A percentile compares a stretch with the other conserved stretches of the same genome.
These are phyloP conservation scores for Elsinoe ampelina DNA, from an alignment of 2,329 filamentous ascomycete genomes.

Conservation along the genomic window DNA sequence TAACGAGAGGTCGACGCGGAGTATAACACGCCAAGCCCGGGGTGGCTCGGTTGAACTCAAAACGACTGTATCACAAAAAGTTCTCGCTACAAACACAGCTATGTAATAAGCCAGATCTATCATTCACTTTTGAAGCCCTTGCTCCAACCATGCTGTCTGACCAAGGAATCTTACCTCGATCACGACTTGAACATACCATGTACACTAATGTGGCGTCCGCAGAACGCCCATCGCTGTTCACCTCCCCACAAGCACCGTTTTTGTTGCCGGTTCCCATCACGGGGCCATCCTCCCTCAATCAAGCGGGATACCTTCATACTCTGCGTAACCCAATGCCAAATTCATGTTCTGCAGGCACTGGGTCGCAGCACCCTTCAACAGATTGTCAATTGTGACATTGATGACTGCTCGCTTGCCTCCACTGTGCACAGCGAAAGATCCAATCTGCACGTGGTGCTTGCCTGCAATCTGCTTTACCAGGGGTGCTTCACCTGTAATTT, in stretches of 20 bases:
- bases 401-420: slow-evolving; percentile 88
- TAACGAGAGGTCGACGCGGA: no score
- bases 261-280: no score
- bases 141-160: not conserved
- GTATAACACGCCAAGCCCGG: no score
- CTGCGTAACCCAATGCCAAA: slow-evolving; percentile 74
- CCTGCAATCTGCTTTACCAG: slow-evolving; percentile 74
- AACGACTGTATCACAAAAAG: no score
- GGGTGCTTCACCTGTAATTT: slow-evolving; percentile 80
- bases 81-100: no score
- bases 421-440: slow-evolving; percentile 87
- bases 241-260: not conserved
- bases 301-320: slow-evolving; percentile 77
- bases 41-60: no score
- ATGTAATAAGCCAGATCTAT: not conserved
- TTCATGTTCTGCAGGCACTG: slow-evolving; percentile 97
- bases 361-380: slow-evolving; percentile 86
- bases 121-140: not conserved
- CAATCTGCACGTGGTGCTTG: slow-evolving; percentile 86
- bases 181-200: no score
- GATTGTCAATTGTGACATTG: slow-evolving; percentile 86
- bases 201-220: not conserved
- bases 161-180: no score
- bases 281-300: slow-evolving; percentile 27
- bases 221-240: not conserved